These are phyloP conservation scores for Globisporangium nunn DNA, from an alignment of 352 stramenopile species.

Conservation along the genomic window DNA sequence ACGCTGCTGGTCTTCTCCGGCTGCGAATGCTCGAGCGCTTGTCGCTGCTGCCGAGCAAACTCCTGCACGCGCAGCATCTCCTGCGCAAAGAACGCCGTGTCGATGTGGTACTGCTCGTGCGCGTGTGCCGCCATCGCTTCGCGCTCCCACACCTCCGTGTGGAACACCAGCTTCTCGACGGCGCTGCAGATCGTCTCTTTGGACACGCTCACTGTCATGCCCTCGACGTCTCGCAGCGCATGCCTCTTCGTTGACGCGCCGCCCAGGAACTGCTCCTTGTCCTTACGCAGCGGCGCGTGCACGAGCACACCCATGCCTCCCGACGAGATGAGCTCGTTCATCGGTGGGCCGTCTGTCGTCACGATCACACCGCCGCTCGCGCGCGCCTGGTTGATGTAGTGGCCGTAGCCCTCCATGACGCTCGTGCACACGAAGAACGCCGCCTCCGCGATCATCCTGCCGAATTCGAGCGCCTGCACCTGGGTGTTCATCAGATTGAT, in stretches of 20 bases:
- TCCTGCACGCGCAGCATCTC: slow-evolving; percentile 23
- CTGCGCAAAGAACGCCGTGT: slow-evolving; percentile 55
- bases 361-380: slow-evolving; percentile 35
- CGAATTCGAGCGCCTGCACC: slow-evolving; percentile 27
- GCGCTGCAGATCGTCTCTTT: slow-evolving; percentile 16
- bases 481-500: slow-evolving; percentile 21
- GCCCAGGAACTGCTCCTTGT: slow-evolving; percentile 26
- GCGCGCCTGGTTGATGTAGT: slow-evolving; percentile 63
- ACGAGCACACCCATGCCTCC: slow-evolving; percentile 27
- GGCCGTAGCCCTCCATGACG: slow-evolving; percentile 47
- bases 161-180: no score
- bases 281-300: slow-evolving; percentile 1
- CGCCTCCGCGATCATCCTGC: slow-evolving; percentile 28
- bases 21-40: no score
- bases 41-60: no score
- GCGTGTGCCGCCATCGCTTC: slow-evolving; percentile 22
- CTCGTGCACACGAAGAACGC: slow-evolving; percentile 47
- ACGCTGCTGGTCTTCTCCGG: no score
- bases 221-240: slow-evolving; percentile 24
- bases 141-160: no score
- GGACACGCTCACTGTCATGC: slow-evolving; percentile 31
- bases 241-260: slow-evolving; percentile 21
- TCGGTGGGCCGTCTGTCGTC: slow-evolving; percentile 43
- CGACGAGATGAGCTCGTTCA: slow-evolving; percentile 46
- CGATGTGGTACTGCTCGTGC: slow-evolving; percentile 50